phyloP scores from a whole-genome alignment of 345 rosid species.

The Fremontodendron californicum region DNA sequence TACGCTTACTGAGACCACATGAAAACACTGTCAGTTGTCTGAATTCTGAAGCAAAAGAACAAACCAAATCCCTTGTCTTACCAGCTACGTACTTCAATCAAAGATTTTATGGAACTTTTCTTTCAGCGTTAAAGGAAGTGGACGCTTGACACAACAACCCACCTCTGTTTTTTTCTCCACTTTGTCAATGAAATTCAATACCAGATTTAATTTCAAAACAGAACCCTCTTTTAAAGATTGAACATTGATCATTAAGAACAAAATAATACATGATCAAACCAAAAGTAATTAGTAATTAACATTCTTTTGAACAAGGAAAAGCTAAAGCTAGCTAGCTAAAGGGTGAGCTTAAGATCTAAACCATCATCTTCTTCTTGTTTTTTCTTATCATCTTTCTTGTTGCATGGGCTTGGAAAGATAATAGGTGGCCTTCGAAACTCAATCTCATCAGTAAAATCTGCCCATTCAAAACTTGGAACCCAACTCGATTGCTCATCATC shows the following conservation, averaged over 20 bases:
- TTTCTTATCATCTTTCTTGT: not conserved
- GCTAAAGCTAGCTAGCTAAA: not conserved
- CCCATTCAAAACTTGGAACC: slow-evolving; percentile 13
- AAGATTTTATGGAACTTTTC: not conserved
- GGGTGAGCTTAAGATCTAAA: slow-evolving; percentile 14
- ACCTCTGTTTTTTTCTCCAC: not conserved
- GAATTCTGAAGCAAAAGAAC: not conserved
- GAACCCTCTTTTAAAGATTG: not conserved
- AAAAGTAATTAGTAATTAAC: not conserved
- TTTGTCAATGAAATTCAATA: not conserved
- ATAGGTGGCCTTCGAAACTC: not conserved
- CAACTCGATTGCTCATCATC: slow-evolving; percentile 10
- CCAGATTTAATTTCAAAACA: not conserved
- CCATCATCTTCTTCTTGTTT: not conserved
- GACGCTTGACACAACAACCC: not conserved
- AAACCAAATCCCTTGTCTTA: not conserved
- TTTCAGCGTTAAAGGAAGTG: not conserved
- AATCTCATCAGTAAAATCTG: not conserved
- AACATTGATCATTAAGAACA: not conserved
- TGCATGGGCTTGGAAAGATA: not conserved
- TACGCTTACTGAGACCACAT: not conserved
- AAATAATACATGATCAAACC: not conserved
- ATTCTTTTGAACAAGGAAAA: not conserved
- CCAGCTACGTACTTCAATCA: not conserved
- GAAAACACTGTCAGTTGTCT: too few relatives aligned